Evolutionary conservation across 768 basidiomycete species (phyloP), one percentile per base, ranked within the genome.

Genomic region (Saitozyma podzolica): DNA sequence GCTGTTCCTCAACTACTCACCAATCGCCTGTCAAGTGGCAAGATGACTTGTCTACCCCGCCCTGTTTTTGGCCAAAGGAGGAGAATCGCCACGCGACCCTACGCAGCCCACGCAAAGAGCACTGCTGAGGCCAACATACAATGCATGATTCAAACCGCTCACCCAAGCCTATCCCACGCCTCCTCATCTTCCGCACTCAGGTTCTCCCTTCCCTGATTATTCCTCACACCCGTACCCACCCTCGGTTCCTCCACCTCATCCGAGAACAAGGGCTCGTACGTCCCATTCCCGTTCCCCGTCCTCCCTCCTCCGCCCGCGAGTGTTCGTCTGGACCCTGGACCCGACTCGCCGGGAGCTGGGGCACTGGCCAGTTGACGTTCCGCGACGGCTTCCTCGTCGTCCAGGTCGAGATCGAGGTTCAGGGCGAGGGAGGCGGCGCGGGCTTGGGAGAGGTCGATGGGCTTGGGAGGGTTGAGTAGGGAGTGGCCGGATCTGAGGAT

Each of bases 401-500:
- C 78, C 16, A 81, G 67, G 58, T 82, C 81, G 37, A 82, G 65
- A 57, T 82, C 80, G 17, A 83, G 75, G 47, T 80, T 78, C 54
- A 81, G 71, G 9, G 77, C 73, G 61, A 80, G 72, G 4, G 73
- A 76, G 8, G 78, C 79, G 9, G 75, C 61, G 9, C 80, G 72
- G 10, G 81, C 82, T 59, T 80, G 72, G n/a, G 74, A 74, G 41
- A 81, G 73, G 59, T 83, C 81, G 67, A 82, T 82, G 1, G 79
- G 78, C 42, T 80, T 74, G 7, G 80, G 78, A 9, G 74, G 70
- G 45, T 73, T 61, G 57, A 83, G 75, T 41, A 82, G 74, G 48
- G 80, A 81, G 61, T 81, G 80, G 17, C 82, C 82, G 53, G 80
- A 80, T 72, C 82, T 80, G 62, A 10, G 40, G 16, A 13, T 57